Conservation (phyloP, 73 alveolate species). For the Uronychia binucleata region DNA sequence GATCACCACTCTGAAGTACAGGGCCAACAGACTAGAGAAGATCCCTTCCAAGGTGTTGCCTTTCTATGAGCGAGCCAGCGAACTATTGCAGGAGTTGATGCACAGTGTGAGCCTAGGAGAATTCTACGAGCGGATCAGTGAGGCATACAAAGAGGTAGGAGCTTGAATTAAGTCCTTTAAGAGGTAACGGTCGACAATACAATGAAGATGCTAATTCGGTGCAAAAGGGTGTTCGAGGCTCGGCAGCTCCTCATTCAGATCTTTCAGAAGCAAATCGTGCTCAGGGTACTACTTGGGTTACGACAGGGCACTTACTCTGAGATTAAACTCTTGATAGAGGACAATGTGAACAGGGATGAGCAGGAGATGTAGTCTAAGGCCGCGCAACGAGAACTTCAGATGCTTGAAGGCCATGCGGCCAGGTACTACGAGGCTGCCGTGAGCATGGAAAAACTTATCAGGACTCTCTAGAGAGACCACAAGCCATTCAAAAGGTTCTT, state of each 20-base stretch:
- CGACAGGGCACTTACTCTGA: not conserved
- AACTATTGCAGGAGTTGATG: not conserved
- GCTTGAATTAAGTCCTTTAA: not conserved
- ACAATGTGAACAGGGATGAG: not conserved
- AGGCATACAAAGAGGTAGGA: not conserved
- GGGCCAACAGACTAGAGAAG: not conserved
- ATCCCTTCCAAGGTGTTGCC: not conserved
- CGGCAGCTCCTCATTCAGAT: not conserved
- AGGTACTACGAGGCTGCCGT: not conserved
- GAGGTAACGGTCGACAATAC: not conserved
- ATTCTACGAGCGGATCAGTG: not conserved
- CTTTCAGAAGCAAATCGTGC: not conserved
- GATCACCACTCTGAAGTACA: not conserved
- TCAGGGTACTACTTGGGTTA: not conserved
- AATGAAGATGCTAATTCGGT: not conserved
- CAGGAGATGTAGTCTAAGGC: not conserved
- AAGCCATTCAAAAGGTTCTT: not conserved
- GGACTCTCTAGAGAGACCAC: not conserved
- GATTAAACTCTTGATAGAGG: not conserved
- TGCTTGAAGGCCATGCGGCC: not conserved
- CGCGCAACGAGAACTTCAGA: not conserved
- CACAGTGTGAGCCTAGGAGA: not conserved
- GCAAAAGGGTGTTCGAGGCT: not conserved
- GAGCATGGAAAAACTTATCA: not conserved
- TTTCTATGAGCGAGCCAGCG: not conserved